Percentiles rank a stretch among this genome's conserved stretches.
Conservation (phyloP, 2,329 filamentous ascomycete species). For the Pseudogymnoascus sp. region DNA sequence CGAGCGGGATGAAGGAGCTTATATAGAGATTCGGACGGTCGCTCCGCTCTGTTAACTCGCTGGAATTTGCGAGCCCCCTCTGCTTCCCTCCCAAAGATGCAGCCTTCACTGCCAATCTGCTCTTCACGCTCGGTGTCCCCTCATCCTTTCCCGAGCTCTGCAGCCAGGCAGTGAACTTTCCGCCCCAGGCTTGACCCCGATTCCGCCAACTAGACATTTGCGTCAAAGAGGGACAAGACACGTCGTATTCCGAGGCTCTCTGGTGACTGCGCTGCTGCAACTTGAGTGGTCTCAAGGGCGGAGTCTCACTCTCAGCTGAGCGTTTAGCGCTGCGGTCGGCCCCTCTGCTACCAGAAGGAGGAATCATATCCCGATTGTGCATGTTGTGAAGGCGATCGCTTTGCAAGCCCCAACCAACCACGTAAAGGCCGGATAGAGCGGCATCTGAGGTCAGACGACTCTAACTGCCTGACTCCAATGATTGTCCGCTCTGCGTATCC, state of each 20-base stretch:
- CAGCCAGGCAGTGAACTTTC: not conserved
- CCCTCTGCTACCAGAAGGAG: not conserved
- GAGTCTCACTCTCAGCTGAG: not conserved
- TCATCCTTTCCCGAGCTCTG: not conserved
- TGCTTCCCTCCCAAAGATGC: too few species aligned
- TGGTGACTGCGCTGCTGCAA: not conserved
- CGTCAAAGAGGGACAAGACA: too few species aligned
- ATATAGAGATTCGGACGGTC: too few species aligned
- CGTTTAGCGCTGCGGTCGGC: not conserved
- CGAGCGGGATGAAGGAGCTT: too few species aligned
- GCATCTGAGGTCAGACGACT: slow-evolving; percentile 3
- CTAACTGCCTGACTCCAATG: slow-evolving; percentile 4
- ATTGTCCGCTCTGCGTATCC: not conserved
- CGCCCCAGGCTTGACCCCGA: not conserved
- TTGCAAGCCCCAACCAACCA: not conserved
- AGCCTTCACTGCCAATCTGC: not conserved
- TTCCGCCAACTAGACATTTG: too few species aligned
- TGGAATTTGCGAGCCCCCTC: too few species aligned
- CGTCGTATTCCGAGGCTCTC: not conserved
- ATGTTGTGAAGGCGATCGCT: not conserved
- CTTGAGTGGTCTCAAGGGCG: not conserved
- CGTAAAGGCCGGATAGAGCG: too few species aligned
- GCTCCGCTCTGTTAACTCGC: too few species aligned
- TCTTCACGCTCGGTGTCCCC: not conserved
- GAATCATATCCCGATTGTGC: not conserved